Base-by-base conservation (phyloP, 306 rosid species). In the Cicer bijugum region DNA sequence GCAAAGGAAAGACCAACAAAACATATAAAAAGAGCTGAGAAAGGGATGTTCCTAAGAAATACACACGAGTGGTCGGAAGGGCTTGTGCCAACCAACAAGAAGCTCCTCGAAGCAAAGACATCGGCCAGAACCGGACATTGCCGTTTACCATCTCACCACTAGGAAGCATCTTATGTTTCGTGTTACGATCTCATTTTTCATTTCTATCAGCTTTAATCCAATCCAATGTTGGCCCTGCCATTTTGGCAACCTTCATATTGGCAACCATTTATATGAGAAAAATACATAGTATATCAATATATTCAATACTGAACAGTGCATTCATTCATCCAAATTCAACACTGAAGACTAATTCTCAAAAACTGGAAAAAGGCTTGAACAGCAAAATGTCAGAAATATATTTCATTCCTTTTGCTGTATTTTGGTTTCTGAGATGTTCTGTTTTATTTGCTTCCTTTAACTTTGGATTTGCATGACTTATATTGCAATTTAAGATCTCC, bases 401-500 rank as follows among this genome's bases (percentile, higher is more conserved):
- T 72, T 9, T 56, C 9, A 38, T 62, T 51, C 45, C 64, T 75
- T 71, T 80, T 65, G 71, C 47, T 59, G 15, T 42, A 71, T 12
- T 80, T 46, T 79, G n/a, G 51, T 79, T 67, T 23, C 44, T 66
- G 56, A 48, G 66, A 67, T 80, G 70, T 69, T 77, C 17, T 7
- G 23, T 79, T 81, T 76, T 78, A 11, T 12, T 28, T 10, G 37
- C 45, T 75, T 69, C 76, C 61, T 33, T 73, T 39, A 55, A 8
- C 37, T 70, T 38, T 64, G 8, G 65, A 45, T 63, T 42, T 42
- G 51, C 71, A 47, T 53, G 59, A 52, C 39, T 59, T 42, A 67
- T 56, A 79, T 77, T 28, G 35, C 2, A 28, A 28, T 28, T 28
- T 28, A 28, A 28, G 35, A 28, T 82, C 86, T 82, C 71, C 79